Conservation (phyloP, 768 basidiomycete genomes). For the Neoboletus magnificus region DNA sequence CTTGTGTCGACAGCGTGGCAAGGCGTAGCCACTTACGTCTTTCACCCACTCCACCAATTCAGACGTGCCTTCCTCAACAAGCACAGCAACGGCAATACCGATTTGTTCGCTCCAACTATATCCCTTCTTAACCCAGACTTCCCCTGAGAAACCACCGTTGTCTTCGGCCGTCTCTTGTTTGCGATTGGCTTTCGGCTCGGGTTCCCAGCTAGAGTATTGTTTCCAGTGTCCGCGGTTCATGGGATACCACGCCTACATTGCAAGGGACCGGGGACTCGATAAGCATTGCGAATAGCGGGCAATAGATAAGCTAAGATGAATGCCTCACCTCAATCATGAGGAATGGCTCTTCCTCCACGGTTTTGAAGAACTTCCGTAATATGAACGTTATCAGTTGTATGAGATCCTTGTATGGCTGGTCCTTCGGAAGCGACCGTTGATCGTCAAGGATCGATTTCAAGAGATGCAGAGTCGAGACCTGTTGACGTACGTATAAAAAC, state of each 20-base stretch:
- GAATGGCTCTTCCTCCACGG: slow-evolving; percentile 78
- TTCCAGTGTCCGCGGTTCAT: slow-evolving; percentile 89
- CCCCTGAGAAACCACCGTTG: slow-evolving; percentile 47
- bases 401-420: slow-evolving; percentile 80
- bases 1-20: slow-evolving; percentile 20
- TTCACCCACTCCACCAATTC: slow-evolving; percentile 77
- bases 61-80: slow-evolving; percentile 62
- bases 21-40: slow-evolving; percentile 53
- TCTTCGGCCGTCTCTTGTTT: slow-evolving; percentile 33
- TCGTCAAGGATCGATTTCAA: slow-evolving; percentile 87
- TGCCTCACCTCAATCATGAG: slow-evolving; percentile 78
- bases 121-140: slow-evolving; percentile 82
- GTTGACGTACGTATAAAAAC: slow-evolving; percentile 22
- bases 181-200: slow-evolving; percentile 42
- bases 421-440: slow-evolving; percentile 72
- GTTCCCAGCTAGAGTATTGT: slow-evolving; percentile 75
- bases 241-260: slow-evolving; percentile 75
- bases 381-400: slow-evolving; percentile 80
- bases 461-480: slow-evolving; percentile 87
- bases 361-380: slow-evolving; percentile 92
- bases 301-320: slow-evolving; percentile 26
- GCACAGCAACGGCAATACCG: slow-evolving; percentile 74
- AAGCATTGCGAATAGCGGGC: slow-evolving; percentile 15
- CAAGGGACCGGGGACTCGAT: slow-evolving; percentile 11
- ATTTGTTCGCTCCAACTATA: slow-evolving; percentile 88